Base-by-base conservation (phyloP, 768 basidiomycete genomes). In the Suillus luteus region DNA sequence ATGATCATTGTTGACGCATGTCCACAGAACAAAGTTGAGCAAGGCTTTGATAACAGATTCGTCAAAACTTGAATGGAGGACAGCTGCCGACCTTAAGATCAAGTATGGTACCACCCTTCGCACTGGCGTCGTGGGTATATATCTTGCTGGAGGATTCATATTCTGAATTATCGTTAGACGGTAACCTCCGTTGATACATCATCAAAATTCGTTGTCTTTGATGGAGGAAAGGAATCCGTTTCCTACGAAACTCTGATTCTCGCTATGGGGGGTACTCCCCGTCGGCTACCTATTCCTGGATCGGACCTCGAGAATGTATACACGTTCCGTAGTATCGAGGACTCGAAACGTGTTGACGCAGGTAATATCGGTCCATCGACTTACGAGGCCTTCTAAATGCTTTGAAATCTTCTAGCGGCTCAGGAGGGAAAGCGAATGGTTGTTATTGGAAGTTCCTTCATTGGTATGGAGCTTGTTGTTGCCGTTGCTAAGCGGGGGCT, bases 401-500 rank as follows among this genome's bases (percentile, higher is more conserved):
- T 60, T 11, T 37, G 51, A 24, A 40, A 41, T 1, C 19, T 19
- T 62, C 55, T 46, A 90, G 88, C 83, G 57, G 83, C 83, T 41
- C 78, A 90, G 76, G 89, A 92, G 67, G 89, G 90, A 40, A 91
- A 93, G 75, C 81, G 81, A 57, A 74, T 90, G 64, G 93, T 94
- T 38, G 84, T 96, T 14, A 89, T 96, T 66, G 95, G 95, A 2
- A 90, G 88, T 58, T 92, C 90, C 15, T 97, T 96, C 79, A 97
- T 97, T 69, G 87, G 90, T 62, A 93, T 97, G 93, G 92, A 95
- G 73, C 80, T 94, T n/a, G 92, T 93, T 8, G 82, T 80, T n/a
- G 90, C 92, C 0, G 76, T 91, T 2, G 75, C 85, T 9, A 87
- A 86, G 68, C 86, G 90, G 60, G 89, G 90, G 67, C 87, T 93